Evolutionary conservation across 1,139 yeast species (phyloP).

Genomic region (Starmera stellimalicola): DNA sequence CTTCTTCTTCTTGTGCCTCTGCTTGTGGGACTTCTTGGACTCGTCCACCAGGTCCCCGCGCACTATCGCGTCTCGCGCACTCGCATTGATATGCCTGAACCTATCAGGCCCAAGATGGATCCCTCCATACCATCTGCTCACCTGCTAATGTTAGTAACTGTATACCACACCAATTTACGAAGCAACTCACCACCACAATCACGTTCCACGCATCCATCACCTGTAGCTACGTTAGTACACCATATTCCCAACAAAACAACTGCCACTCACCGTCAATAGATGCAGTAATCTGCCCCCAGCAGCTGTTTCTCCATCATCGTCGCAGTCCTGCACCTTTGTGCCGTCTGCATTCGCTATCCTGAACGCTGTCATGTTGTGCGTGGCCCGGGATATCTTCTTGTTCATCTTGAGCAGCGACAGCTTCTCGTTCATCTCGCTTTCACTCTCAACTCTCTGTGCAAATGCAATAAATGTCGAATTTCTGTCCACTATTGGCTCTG

Average conservation of each 20-base stretch:
- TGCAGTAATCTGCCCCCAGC: slow-evolving; percentile 88
- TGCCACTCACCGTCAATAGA: slow-evolving; percentile 38
- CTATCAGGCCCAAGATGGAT: slow-evolving; percentile 85
- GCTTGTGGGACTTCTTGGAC: slow-evolving; percentile 21
- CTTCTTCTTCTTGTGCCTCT: too few species aligned
- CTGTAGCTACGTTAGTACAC: neutral
- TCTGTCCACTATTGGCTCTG: slow-evolving; percentile 74
- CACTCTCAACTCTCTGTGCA: slow-evolving; percentile 50
- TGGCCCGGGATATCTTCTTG: slow-evolving; percentile 54
- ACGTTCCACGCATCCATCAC: slow-evolving; percentile 76
- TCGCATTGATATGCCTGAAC: slow-evolving; percentile 84
- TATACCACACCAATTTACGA: slow-evolving; percentile 24
- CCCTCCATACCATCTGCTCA: slow-evolving; percentile 93
- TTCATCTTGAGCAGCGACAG: slow-evolving; percentile 51
- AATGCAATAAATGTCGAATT: slow-evolving; percentile 81
- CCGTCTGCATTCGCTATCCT: slow-evolving; percentile 51
- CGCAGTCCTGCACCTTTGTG: slow-evolving; percentile 69
- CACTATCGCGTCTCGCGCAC: slow-evolving; percentile 77
- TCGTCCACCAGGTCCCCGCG: slow-evolving; percentile 44
- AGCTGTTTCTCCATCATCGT: slow-evolving; percentile 96
- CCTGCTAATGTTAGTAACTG: slow-evolving; percentile 20
- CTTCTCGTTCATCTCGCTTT: slow-evolving; percentile 51
- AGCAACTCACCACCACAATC: slow-evolving; percentile 39
- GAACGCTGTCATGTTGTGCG: slow-evolving; percentile 84
- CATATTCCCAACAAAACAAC: slow-evolving; percentile 18